These are phyloP conservation scores for Cystobasidium pallidum DNA, from an alignment of 1,284 basidiomycete genomes.

Conservation along the genomic window DNA sequence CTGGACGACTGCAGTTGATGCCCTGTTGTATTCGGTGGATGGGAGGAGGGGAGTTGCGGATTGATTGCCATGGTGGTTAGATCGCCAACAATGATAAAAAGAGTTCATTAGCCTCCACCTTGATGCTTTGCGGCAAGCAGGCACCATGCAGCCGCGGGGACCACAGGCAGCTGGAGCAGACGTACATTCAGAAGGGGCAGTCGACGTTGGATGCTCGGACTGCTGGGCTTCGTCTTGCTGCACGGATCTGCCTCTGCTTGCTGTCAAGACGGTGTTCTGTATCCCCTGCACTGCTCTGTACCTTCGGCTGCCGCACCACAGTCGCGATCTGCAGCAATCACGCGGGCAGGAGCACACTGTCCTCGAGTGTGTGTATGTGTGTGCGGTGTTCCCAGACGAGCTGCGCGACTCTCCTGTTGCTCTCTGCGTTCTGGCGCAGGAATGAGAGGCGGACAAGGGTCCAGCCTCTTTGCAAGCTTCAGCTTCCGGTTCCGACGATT, in stretches of 20 bases:
- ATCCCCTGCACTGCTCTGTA: too few relatives aligned
- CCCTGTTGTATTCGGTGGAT: not conserved
- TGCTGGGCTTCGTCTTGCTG: not conserved
- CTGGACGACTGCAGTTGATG: slow-evolving; percentile 25
- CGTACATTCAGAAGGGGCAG: slow-evolving; percentile 17
- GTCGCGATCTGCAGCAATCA: too few relatives aligned
- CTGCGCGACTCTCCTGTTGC: too few relatives aligned
- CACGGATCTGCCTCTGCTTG: too few relatives aligned
- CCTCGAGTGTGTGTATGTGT: too few relatives aligned
- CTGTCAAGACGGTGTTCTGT: too few relatives aligned
- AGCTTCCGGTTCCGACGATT: not conserved
- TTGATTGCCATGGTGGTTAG: too few relatives aligned
- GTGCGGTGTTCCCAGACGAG: too few relatives aligned
- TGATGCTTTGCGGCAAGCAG: not conserved
- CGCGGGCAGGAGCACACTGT: too few relatives aligned
- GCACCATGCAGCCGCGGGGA: not conserved
- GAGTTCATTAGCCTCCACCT: not conserved
- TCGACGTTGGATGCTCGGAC: not conserved
- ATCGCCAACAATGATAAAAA: not conserved
- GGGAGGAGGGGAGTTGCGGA: not conserved
- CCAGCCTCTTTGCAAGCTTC: not conserved
- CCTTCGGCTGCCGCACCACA: too few relatives aligned
- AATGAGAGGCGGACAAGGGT: not conserved
- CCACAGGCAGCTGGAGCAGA: not conserved
- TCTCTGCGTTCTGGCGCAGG: slow-evolving; percentile 4